These are phyloP conservation scores for Capronia epimyces DNA, from an alignment of 2,329 filamentous ascomycete species.

Conservation along the genomic window DNA sequence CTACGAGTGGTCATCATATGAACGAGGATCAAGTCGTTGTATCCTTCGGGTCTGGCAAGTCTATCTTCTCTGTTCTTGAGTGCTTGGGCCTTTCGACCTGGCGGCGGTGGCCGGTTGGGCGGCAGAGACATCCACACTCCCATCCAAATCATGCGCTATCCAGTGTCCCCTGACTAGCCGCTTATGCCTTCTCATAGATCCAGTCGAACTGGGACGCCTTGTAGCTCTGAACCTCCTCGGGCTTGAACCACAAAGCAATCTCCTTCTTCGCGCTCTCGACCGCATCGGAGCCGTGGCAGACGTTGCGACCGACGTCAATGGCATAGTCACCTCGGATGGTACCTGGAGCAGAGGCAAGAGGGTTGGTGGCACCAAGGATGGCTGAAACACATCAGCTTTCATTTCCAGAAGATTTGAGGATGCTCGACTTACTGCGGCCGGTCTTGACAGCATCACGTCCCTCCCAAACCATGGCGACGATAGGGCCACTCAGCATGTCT, in stretches of 20 bases:
- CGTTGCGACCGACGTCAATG: constrained; percentile 91
- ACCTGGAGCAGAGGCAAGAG: constrained; percentile 84
- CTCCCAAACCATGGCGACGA: constrained; percentile 99
- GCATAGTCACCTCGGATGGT: constrained; percentile 96
- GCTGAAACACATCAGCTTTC: constrained; percentile 40
- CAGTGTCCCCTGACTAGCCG: constrained; percentile 10
- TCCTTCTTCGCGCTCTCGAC: constrained; percentile 99
- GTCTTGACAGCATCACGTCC: constrained; percentile 98
- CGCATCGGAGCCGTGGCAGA: constrained; percentile 98
- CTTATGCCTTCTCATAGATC: constrained; percentile 85
- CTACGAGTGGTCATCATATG: not conserved
- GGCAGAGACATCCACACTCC: not conserved
- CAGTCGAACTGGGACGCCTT: constrained; percentile 81
- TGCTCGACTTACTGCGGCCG: constrained; percentile 65
- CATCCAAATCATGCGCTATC: not conserved
- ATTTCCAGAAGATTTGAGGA: constrained; percentile 13
- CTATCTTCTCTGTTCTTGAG: constrained; percentile 5
- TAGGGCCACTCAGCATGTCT: constrained; percentile 97
- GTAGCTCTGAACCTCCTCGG: constrained; percentile 77
- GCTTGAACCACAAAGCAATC: constrained; percentile 97
- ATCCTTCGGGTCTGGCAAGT: constrained; percentile 5
- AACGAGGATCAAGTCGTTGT: constrained; percentile 1
- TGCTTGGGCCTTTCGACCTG: not conserved
- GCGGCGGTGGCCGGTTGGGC: not conserved
- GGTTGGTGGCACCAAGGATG: constrained; percentile 99